Evolutionary conservation across 2,329 filamentous ascomycete genomes (phyloP), one percentile per base, ranked within the genome.

Genomic region (Dothideomycetes sp.): DNA sequence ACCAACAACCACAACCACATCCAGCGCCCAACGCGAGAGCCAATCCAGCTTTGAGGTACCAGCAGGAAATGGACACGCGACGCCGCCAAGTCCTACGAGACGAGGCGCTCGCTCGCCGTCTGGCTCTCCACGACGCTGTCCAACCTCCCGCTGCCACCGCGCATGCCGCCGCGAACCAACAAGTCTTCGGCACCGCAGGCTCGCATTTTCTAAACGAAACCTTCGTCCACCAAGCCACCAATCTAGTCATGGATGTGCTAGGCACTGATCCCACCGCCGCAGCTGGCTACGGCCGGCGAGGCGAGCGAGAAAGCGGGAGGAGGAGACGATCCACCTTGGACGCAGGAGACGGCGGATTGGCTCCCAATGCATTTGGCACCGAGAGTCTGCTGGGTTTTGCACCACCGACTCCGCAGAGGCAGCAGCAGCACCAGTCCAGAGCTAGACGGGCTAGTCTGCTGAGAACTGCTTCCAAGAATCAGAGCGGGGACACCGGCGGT

Each of bases 181-280:
- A 36, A 29, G 34, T 41, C 19, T 41, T 72, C 7, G 69, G 69
- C 16, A 77, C 77, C 44, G 62, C 68, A 10, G 63, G 65, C 1
- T 66, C 63, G 11, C 74, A 80, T 49, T 74, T 77, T 50, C 69
- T 77, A 67, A 77, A 77, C 42, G 73, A 80, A 19, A 65, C 75
- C 44, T 79, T 75, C 43, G 52, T 66, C 12, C 50, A 51, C 15
- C 52, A 52, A 36, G 52, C 50, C 3, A 48, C 53, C 2, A 50
- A 57, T 34, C 52, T 56, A 2, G 51, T 54, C 3, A 56, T 59
- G 49, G 47, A 45, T 32, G 22, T 27, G 12, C 22, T 27, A 12
- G 51, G 50, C 14, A 55, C 55, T 38, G n/a, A n/a, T n/a, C n/a
- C n/a, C n/a, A n/a, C n/a, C n/a, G 56, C 53, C 11, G 55, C 57